These are phyloP conservation scores for Hypoxylon intermedium DNA, from an alignment of 495 filamentous ascomycete genomes.

Conservation along the genomic window DNA sequence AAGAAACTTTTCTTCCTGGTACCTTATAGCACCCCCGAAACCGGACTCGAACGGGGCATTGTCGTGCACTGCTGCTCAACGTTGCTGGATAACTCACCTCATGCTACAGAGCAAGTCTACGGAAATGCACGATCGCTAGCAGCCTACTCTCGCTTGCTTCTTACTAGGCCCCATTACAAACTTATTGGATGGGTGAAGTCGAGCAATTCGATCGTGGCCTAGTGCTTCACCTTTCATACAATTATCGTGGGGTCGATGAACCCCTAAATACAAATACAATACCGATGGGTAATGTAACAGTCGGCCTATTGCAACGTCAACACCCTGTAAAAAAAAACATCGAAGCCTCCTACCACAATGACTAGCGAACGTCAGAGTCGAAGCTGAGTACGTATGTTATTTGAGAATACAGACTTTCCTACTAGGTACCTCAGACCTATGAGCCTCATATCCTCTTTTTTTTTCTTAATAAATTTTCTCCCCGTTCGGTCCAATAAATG, in stretches of 20 bases:
- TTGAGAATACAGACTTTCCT: slow-evolving; percentile 21
- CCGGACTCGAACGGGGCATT: background rate
- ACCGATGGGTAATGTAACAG: slow-evolving; percentile 16
- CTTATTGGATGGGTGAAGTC: background rate
- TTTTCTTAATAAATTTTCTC: slow-evolving; percentile 12
- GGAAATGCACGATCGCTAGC: too few species aligned
- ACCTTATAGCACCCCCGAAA: slow-evolving; percentile 6
- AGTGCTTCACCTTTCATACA: background rate
- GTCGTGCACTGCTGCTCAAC: too few species aligned
- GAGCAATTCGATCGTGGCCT: background rate
- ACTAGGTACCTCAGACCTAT: slow-evolving; percentile 11
- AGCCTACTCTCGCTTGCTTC: too few species aligned
- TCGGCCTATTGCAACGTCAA: slow-evolving; percentile 28
- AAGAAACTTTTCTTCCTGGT: background rate
- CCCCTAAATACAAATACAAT: slow-evolving; percentile 2
- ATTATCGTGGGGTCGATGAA: slow-evolving; percentile 8
- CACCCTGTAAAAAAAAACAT: background rate
- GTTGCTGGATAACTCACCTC: too few species aligned
- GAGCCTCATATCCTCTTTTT: slow-evolving; percentile 21
- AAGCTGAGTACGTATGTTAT: background rate
- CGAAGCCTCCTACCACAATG: slow-evolving; percentile 1
- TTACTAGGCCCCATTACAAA: too few species aligned
- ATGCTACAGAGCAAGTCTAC: too few species aligned
- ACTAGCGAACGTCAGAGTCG: slow-evolving; percentile 1
- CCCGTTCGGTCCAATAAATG: slow-evolving; percentile 19